Evolutionary conservation across 306 rosid species (phyloP), one percentile per base, ranked within the genome.

Genomic region (Quercus cerris): DNA sequence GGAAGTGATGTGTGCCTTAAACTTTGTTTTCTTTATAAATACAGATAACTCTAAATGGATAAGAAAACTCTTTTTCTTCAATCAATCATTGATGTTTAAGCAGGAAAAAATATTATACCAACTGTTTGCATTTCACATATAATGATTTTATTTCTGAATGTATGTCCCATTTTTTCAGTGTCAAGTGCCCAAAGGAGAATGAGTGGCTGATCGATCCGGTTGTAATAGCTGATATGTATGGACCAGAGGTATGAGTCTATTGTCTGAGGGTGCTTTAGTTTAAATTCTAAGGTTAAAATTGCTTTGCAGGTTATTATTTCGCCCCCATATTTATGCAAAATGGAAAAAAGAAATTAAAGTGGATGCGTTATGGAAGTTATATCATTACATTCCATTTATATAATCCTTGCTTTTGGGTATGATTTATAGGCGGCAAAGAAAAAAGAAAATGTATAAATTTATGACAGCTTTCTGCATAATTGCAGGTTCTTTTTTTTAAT

Each of bases 121-220:
- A 6, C 72, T 80, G 56, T 63, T 67, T 80, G 54, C 35, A 62
- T 30, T 18, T 73, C 38, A 30, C 79, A 57, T 73, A 30, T 77
- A 61, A 22, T 71, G 56, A 22, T 49, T 17, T 49, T 49, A 3
- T 35, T 67, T 63, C 46, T 58, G 81, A 68, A 44, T 12, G 28
- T 71, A 56, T 38, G 38, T 55, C 66, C 70, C 57, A 41, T 52
- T 84, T 61, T 86, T 77, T 78, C 91, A 94, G 99, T 85, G 90
- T 93, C 87, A 94, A 87, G 89, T 86, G 79, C 87, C 84, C 78
- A 17, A 86, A 89, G 80, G 94, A 89, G 79, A 86, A 93, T 72
- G 95, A 88, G 82, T 94, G 97, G 99, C 77, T 94, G 89, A 46
- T 93, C 28, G 97, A 94, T 89, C 97, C 99, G 6, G 90, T 93